phyloP scores from a whole-genome alignment of 2,329 filamentous ascomycete genomes.

The Aureobasidium sp. region DNA sequence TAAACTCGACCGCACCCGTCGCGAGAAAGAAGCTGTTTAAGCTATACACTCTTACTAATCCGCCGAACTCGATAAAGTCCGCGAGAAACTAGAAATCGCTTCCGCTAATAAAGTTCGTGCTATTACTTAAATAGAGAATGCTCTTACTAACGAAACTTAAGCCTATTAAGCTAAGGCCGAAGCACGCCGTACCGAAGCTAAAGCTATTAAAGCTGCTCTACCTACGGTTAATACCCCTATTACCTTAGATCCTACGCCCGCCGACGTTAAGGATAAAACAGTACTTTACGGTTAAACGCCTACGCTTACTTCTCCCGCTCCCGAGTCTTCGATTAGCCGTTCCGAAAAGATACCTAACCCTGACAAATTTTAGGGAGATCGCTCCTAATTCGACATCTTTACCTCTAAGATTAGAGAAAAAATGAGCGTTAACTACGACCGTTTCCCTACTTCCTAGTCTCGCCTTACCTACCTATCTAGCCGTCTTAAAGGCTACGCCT shows the following conservation, averaged over 20 bases:
- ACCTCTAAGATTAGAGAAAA: background rate
- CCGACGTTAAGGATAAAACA: background rate
- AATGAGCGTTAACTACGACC: background rate
- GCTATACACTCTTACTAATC: background rate
- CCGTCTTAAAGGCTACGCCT: background rate
- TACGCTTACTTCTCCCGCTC: too few species aligned
- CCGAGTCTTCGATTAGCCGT: too few species aligned
- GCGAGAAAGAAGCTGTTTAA: background rate
- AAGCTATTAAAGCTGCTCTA: background rate
- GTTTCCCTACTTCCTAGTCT: background rate
- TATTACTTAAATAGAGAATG: background rate
- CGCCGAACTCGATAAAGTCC: background rate
- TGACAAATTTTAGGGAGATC: too few species aligned
- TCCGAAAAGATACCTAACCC: too few species aligned
- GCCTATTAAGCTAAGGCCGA: background rate
- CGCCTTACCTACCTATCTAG: background rate
- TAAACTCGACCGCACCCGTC: background rate
- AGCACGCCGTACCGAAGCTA: background rate
- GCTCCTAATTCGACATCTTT: too few species aligned
- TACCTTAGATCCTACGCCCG: background rate
- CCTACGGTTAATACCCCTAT: background rate
- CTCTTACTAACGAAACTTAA: too few species aligned
- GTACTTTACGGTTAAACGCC: background rate
- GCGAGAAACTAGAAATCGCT: background rate
- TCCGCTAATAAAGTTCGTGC: background rate